Base-by-base conservation (phyloP, 805 yeast genomes). In the Suhomyces tanzawaensis region DNA sequence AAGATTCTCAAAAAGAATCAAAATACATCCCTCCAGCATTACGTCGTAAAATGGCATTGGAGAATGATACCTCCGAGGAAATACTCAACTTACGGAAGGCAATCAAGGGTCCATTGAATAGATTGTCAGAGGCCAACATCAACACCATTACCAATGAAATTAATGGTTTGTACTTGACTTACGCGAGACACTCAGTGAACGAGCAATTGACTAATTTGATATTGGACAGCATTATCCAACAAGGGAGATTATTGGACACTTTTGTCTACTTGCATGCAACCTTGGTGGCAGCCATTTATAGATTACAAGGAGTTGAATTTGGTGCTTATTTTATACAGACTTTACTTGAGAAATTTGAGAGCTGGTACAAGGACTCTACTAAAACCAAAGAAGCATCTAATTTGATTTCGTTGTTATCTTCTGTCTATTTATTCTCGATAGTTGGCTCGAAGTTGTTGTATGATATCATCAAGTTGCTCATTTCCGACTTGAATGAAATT, bases 271-370 rank as follows among this genome's bases (percentile, higher is more conserved):
- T 86, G 22, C 90, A 91, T 58, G 84, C 95, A 1, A 82, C 88
- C 4, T 69, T 88, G 6, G 76, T 82, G 2, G 81, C 81, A 16
- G 82, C 95, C 1, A 58, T 93, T 17, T 88, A 85, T 62, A 74
- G 85, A 43, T 53, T 81, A 15, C 85, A 85, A 48, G 98, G 99
- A 15, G 77, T 81, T 26, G 96, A 88, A 45, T 84, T 88, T 58
- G 97, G 96, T 42, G 99, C 97, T 0, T 76, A 69, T 48, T 82
- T 89, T 42, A 71, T 89, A 23, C 99, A 93, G 55, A 70, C 77
- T 0, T 55, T 85, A 39, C 85, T 90, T n/a, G 95, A 86, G 44
- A 72, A 69, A 39, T 79, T 85, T 49, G 81, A 82, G 25, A 51
- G 51, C 3, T 57, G 51, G 37, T 66, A 72, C 28, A 54, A 61